A percentile compares a stretch with the other conserved stretches of the same genome.
Evolutionary conservation across 2,329 filamentous ascomycete genomes (phyloP).

Genomic region (Sarocladiaceae sp.): DNA sequence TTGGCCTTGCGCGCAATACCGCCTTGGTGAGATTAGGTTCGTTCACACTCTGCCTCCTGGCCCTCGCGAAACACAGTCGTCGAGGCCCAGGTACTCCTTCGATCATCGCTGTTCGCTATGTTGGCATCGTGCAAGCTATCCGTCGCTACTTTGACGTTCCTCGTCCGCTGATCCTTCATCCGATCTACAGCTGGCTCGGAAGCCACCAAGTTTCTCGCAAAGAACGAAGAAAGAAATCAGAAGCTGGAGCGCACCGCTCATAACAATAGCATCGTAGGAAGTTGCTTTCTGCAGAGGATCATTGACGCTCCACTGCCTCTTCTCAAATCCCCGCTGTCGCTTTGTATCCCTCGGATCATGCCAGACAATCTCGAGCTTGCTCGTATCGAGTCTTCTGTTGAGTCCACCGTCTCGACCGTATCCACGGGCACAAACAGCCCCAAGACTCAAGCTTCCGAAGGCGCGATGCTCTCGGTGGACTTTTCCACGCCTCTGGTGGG

Average conservation of each 20-base stretch:
- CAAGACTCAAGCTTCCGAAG: background rate
- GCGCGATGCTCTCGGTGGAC: slow-evolving; percentile 30
- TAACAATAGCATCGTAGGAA: too few species aligned
- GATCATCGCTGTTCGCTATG: too few species aligned
- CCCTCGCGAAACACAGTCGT: background rate
- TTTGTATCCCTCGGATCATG: background rate
- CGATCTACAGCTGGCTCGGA: too few species aligned
- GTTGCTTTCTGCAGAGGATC: background rate
- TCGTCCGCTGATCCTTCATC: too few species aligned
- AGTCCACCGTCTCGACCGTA: slow-evolving; percentile 1
- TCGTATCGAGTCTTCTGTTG: background rate
- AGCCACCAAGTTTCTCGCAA: background rate
- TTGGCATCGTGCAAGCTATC: too few species aligned
- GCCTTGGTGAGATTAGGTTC: background rate
- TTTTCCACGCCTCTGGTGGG: slow-evolving; percentile 33
- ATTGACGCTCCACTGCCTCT: background rate
- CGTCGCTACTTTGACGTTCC: too few species aligned
- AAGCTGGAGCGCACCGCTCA: too few species aligned
- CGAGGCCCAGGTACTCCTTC: too few species aligned
- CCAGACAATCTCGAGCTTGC: background rate
- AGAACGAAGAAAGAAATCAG: background rate
- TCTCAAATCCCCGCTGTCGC: background rate
- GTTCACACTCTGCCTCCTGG: background rate
- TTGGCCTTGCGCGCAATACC: background rate
- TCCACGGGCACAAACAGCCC: background rate